phyloP scores from a whole-genome alignment of 345 rosid genomes.

The Moringa oleifera region DNA sequence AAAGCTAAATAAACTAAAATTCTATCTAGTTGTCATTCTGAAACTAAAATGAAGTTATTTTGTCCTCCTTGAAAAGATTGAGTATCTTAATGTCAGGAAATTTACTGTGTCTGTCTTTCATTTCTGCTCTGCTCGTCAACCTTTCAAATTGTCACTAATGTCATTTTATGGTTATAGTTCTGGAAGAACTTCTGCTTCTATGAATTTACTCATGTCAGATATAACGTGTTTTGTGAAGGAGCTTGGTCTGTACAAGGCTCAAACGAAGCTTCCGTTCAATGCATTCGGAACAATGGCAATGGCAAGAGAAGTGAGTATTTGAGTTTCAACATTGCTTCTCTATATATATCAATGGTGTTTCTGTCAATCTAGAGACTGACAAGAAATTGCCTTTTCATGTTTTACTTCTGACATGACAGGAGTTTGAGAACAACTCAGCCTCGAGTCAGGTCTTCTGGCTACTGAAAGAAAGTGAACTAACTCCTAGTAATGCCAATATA shows the following conservation, averaged over 20 bases:
- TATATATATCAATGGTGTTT: not conserved
- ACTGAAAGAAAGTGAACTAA: constrained; percentile 94
- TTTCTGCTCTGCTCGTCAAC: too few relatives aligned
- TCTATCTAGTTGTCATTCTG: not conserved
- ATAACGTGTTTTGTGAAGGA: constrained; percentile 42
- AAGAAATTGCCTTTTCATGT: not conserved
- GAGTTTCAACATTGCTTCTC: constrained; percentile 1
- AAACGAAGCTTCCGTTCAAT: constrained; percentile 92
- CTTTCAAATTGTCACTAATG: too few relatives aligned
- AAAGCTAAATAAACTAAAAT: not conserved
- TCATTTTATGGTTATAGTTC: not conserved
- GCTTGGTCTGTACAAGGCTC: constrained; percentile 96
- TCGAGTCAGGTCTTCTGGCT: constrained; percentile 98
- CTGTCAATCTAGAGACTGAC: not conserved
- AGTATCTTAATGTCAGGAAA: not conserved
- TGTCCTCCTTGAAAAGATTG: not conserved
- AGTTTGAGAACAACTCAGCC: constrained; percentile 87
- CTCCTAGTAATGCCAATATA: constrained; percentile 93
- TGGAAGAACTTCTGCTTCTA: not conserved
- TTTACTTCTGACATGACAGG: constrained; percentile 45
- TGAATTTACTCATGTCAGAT: not conserved
- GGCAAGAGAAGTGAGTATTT: constrained; percentile 88
- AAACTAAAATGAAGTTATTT: too few relatives aligned
- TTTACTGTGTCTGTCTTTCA: too few relatives aligned
- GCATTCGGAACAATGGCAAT: constrained; percentile 99